Evolutionary conservation across 2,329 filamentous ascomycete genomes (phyloP), one percentile per base, ranked within the genome.

Genomic region (Teratosphaeria epicoccoides): DNA sequence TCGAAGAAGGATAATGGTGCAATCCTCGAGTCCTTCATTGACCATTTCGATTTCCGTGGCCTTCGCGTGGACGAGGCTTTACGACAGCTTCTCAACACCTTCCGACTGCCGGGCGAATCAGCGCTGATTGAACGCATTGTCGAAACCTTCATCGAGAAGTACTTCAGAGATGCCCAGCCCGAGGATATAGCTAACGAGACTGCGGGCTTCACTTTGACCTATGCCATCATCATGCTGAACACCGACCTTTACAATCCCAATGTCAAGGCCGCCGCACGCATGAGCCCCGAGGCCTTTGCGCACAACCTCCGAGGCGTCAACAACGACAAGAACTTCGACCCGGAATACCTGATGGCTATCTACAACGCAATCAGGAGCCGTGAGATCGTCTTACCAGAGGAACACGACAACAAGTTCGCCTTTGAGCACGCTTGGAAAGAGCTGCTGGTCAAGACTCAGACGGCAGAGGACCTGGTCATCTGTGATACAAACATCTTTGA

Each of bases 351-450:
- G 0, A 80, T 89, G 64, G 81, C 81, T 2, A 95, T 97, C 51
- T 98, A 85, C 63, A 83, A 95, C 61, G 88, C 88, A 0, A 98
- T 98, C 72, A 88, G 85, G 66, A 82, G 82, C 17, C 88, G 93
- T 58, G 93, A 98, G 69, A 98, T 98, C 57, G 96, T 98, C 57
- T 73, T 98, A 22, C 93, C 93, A 0, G 93, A 97, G 59, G 93
- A 98, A 69, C 93, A 97, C 67, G 90, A 96, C 65, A 96, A 95
- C 68, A 87, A 91, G 66, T 86, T 95, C 71, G 90, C 89, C 1
- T 97, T 97, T 65, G 91, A 97, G 67, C 93, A 95, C 69, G 91
- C 93, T 2, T 98, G 93, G 93, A 91, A 91, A 67, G 93, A 98
- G 68, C 73, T 98, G 10, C 73, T 97, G 40, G 72, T 89, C 57